phyloP scores from a whole-genome alignment of 345 rosid species.

The Anacardium occidentale region DNA sequence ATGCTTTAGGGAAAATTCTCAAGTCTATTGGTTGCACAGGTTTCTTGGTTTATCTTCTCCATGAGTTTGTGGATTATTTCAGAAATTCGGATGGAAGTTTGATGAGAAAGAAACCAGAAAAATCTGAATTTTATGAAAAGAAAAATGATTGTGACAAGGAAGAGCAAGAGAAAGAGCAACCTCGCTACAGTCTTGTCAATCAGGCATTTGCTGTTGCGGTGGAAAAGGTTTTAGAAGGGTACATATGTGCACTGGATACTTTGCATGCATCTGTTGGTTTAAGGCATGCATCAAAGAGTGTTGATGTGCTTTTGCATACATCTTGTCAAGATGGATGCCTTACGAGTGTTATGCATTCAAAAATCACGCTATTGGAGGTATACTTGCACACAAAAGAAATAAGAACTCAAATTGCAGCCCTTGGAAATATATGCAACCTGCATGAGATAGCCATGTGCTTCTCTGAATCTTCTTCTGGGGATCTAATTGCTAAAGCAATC shows the following conservation, averaged over 20 bases:
- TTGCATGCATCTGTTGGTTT: slow-evolving; percentile 58
- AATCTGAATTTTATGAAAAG: slow-evolving; percentile 27
- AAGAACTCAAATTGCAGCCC: slow-evolving; percentile 75
- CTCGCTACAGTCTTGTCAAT: slow-evolving; percentile 61
- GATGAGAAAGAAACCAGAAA: slow-evolving; percentile 21
- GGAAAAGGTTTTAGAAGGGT: slow-evolving; percentile 78
- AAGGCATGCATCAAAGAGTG: slow-evolving; percentile 50
- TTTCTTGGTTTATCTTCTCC: slow-evolving; percentile 64
- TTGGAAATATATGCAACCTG: slow-evolving; percentile 74
- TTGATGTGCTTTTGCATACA: slow-evolving; percentile 24
- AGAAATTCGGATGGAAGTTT: slow-evolving; percentile 27
- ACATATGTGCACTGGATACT: slow-evolving; percentile 61
- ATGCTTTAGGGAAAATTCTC: slow-evolving; percentile 71
- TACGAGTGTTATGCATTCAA: slow-evolving; percentile 57
- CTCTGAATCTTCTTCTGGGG: slow-evolving; percentile 52
- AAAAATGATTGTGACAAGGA: slow-evolving; percentile 20
- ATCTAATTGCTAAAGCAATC: slow-evolving; percentile 46
- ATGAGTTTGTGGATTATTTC: slow-evolving; percentile 64
- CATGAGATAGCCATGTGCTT: slow-evolving; percentile 50
- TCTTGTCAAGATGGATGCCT: slow-evolving; percentile 55
- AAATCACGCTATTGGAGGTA: slow-evolving; percentile 69
- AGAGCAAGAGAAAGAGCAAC: slow-evolving; percentile 25
- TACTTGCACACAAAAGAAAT: slow-evolving; percentile 78
- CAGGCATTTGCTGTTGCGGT: slow-evolving; percentile 91
- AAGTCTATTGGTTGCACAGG: slow-evolving; percentile 63